Evolutionary conservation across 331 rosid genomes (phyloP), one percentile per base, ranked within the genome.

Genomic region (Saraca asoca): DNA sequence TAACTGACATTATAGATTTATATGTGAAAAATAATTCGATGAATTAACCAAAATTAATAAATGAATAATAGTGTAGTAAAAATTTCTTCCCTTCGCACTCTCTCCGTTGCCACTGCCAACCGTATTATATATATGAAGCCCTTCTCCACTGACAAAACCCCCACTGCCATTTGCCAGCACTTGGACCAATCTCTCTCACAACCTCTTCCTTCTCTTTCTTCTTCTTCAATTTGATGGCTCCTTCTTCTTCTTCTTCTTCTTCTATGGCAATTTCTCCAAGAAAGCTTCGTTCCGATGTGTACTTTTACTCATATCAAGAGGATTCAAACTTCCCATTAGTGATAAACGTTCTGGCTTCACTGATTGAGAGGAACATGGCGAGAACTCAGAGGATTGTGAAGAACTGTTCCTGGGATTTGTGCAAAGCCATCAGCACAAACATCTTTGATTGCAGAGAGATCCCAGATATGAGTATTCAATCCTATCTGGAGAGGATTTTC

Each of bases 351-450:
- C 82, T 91, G 39, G 82, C 95, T 45, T 88, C 97, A 33, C 83
- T 91, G 2, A 85, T 91, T 35, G 91, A 91, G 72, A 82, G 97
- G 33, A 91, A 38, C 78, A 82, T 88, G 89, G 95, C 95, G 4
- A 78, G 95, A 51, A 84, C 85, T 69, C 80, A 81, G 9, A 85
- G 95, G 62, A 88, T 88, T 66, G 77, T 73, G 71, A 88, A 77
- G 71, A 85, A 71, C 3, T 57, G 64, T 73, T 75, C 84, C 9
- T 37, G 51, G 72, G 74, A 55, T 62, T 63, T 79, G 77, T 79
- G 85, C 14, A 80, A 71, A 58, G 75, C 76, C 37, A 51, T 46
- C 2, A 82, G 62, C 63, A 79, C 82, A 48, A 70, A 82, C 24
- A 80, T 85, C 13, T 91, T 91, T 14, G 86, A 80, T 60, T 83